These are phyloP conservation scores for Epipyxis sp. DNA, from an alignment of 108 stramenopile genomes.

Conservation along the genomic window DNA sequence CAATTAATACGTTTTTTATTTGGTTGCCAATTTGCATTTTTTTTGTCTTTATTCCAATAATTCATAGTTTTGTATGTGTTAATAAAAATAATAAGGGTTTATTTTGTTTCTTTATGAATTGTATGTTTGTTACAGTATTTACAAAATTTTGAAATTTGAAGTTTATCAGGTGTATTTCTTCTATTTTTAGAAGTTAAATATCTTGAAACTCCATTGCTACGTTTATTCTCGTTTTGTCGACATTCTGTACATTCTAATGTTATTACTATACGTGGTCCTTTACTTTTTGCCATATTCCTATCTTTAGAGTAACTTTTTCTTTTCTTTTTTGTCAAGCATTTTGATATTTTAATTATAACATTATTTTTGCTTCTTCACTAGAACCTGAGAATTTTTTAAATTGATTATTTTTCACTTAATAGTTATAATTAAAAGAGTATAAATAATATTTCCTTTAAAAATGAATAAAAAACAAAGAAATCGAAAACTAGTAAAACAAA, in stretches of 20 bases:
- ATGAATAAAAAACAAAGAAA: conserved; percentile 6
- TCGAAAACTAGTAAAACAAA: neutral
- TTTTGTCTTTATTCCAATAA: neutral
- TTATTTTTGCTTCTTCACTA: too few relatives aligned
- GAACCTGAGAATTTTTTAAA: neutral
- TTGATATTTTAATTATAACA: too few relatives aligned
- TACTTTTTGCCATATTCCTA: neutral
- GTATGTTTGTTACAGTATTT: conserved; percentile 2
- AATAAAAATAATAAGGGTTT: too few relatives aligned
- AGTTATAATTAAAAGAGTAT: neutral
- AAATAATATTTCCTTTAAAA: neutral
- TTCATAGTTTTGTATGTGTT: too few relatives aligned
- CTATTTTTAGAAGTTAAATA: conserved; percentile 1
- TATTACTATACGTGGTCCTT: neutral
- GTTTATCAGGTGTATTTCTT: neutral
- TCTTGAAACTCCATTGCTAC: neutral
- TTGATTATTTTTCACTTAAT: neutral
- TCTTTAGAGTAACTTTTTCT: too few relatives aligned
- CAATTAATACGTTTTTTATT: neutral
- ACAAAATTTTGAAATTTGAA: neutral
- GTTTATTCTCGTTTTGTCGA: neutral
- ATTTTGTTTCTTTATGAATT: conserved; percentile 1
- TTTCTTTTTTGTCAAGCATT: too few relatives aligned
- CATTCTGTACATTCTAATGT: neutral
- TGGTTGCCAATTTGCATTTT: neutral